Base-by-base conservation (phyloP, 1,284 basidiomycete species). In the Malassezia japonica region DNA sequence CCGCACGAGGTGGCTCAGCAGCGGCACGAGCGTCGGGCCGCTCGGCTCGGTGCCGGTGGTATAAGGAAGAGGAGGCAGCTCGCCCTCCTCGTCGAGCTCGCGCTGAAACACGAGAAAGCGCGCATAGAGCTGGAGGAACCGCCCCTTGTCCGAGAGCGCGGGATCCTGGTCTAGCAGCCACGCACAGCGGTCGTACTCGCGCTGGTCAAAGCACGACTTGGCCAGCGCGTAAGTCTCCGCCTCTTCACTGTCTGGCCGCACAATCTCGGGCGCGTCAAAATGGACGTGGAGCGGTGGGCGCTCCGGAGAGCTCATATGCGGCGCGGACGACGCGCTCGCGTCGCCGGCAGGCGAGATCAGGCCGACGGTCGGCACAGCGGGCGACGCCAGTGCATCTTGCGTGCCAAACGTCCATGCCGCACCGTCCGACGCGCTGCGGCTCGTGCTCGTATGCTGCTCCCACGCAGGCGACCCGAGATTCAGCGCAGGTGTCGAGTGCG, bases 61-160 rank as follows among this genome's bases (percentile, higher is more conserved):
- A 56, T 38, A 67, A 55, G 57, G 59, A 46, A 52, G 46, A 23
- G 52, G 32, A 25, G 46, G 44, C 23, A 56, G 36, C 48, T 58
- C 59, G 47, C 57, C 59, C 20, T 64, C 58, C 23, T 70, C 59
- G 46, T 57, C 57, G 7, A 59, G 47, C 43, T 66, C 64, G 35
- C 59, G 50, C 28, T 68, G 62, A 6, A 61, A 66, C 38, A 62
- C 59, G 71, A 96, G 76, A 72, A 84, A 96, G 55, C 81, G 81
- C 50, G 85, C 81, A 70, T 96, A 96, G 31, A 84, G 75, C 42
- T 79, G 78, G 59, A 96, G 68, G 73, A 95, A 96, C 16, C 77
- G 77, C 1, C 84, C 83, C 64, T 85, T 85, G 24, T 57, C 56
- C 33, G 54, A 36, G 24, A 48, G 47, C 0, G 23, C 6, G 6